Base-by-base conservation (phyloP, 2,329 filamentous ascomycete genomes). In the Akanthomyces uredinophilus region DNA sequence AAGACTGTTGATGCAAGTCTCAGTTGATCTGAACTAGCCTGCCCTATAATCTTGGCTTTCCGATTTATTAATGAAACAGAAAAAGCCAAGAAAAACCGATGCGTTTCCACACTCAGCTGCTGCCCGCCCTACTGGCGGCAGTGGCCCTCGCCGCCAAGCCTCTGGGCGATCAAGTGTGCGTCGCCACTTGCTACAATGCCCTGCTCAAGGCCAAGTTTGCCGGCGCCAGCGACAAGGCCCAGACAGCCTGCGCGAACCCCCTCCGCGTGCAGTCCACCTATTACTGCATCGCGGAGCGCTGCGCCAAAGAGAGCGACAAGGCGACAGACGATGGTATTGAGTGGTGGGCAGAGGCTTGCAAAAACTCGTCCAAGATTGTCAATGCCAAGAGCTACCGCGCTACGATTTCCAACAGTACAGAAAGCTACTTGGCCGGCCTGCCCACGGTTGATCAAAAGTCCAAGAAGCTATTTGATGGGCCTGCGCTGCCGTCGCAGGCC, bases 161-260 rank as follows among this genome's bases (percentile, higher is more conserved):
- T 16, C 56, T 67, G 8, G 65, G 64, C 13, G 29, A 55, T 11
- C 32, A 68, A 41, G 63, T 66, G n/a, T 68, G 66, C 61, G 63
- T 63, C 24, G 66, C 63, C 14, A 61, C 66, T 3, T 68, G 66
- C 41, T 68, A 68, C 62, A 64, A 66, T 54, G 52, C 65, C n/a
- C 57, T 68, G 11, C 47, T 60, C 58, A 64, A 66, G 58, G 24
- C 58, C 37, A 66, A 63, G 14, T 68, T 60, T 51, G 53, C 58
- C 14, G 66, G 57, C 3, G 49, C 62, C 20, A 61, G 60, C 29
- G 54, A 50, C 22, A 64, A 63, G 14, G 65, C 58, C 2, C 57
- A 67, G 61, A 57, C 55, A 5, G 64, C 63, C 16, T 68, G 66
- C 32, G 63, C 63, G 35, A 65, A 68, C 39, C 63, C 64, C 10